Evolutionary conservation across 2,329 filamentous ascomycete genomes (phyloP), one percentile per base, ranked within the genome.

Genomic region (Chrysoporthe austroafricana): DNA sequence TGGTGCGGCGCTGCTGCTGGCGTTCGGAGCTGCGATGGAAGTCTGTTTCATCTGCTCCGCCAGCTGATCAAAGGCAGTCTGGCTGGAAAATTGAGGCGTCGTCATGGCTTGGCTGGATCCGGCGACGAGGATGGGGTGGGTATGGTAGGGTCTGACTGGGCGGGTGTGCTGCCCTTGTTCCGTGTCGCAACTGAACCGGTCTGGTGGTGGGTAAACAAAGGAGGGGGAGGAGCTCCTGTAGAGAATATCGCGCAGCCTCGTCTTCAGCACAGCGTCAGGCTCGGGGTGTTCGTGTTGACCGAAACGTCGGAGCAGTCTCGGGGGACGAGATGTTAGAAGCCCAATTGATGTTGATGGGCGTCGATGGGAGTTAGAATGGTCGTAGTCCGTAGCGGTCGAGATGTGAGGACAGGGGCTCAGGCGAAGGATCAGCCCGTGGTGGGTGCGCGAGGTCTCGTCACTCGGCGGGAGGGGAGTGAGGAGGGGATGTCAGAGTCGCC

Each of bases 1-100:
- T 26, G 42, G 21, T 42, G 39, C 59, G 9, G 60, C n/a, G 43
- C 52, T 26, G 39, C 18, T 62, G 18, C 67, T 64, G 48, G 69
- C 39, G 44, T 18, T 42, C 50, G 63, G 63, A 5, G 56, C 32
- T 48, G 63, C 58, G n/a, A 70, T 63, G 34, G 54, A 59, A 50
- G 66, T 65, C 6, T 57, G 63, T 50, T 63, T 67, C 63, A 70
- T 66, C 68, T 70, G 63, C 63, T 70, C 66, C 26, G 68, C 64
- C 66, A 70, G 67, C 56, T 63, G 62, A 54, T 68, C 68, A 56
- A 68, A 66, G 52, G 63, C 66, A 59, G 63, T 68, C 56, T 58
- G 54, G 63, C 34, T 60, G 5, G 54, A 46, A n/a, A 65, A 65
- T 58, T 65, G 57, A 4, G 63, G 63, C 16, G 63, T 60, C 42